Evolutionary conservation across 345 rosid species (phyloP).

Genomic region (Syzygium aqueum): DNA sequence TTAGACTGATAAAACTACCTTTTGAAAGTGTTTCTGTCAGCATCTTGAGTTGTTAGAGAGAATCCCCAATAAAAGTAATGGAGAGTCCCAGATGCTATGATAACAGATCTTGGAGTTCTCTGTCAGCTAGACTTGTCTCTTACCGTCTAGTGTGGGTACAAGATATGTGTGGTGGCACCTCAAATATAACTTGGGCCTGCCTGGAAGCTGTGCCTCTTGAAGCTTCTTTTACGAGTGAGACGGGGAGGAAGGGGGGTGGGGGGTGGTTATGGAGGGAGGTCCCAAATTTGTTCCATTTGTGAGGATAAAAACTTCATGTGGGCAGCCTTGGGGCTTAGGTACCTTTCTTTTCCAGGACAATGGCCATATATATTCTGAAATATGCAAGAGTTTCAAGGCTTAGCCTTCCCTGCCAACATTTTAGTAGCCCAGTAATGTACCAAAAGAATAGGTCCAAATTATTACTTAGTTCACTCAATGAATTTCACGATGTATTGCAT

Average conservation of each 20-base stretch:
- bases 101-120: neutral
- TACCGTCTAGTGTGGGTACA: neutral
- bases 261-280: no score
- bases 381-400: neutral
- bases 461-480: neutral
- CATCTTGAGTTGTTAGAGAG: neutral
- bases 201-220: neutral
- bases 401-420: neutral
- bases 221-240: neutral
- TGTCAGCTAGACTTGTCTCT: neutral
- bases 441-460: neutral
- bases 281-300: neutral
- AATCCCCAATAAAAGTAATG: neutral
- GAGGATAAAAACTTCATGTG: neutral
- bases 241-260: neutral
- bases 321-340: no score
- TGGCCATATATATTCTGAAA: neutral
- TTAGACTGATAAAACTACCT: no score
- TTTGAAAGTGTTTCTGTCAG: neutral
- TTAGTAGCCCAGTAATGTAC: neutral
- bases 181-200: neutral
- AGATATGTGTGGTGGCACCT: neutral
- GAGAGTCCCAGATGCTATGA: neutral
- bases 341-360: neutral
- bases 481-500: no score